Conservation (phyloP, 495 filamentous ascomycete genomes). For the Friedmanniomyces endolithicus region DNA sequence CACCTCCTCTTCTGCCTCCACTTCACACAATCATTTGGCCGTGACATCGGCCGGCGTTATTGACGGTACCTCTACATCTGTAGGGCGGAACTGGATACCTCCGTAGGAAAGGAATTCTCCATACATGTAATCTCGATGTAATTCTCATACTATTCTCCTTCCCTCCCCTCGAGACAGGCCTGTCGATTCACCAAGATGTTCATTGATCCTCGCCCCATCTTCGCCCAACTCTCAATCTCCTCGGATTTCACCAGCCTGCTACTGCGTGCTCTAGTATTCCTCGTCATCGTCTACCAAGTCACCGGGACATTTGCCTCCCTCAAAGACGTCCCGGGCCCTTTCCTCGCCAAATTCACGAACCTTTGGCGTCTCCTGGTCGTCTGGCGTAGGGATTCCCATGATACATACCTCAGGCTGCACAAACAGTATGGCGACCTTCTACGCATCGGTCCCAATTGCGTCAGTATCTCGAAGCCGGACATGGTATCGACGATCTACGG, state of each 20-base stretch:
- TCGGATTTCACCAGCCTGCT: conserved; percentile 1
- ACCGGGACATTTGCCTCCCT: conserved; percentile 2
- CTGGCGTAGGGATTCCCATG: conserved; percentile 7
- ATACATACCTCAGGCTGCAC: conserved; percentile 24
- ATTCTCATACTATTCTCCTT: background rate
- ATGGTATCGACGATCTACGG: conserved; percentile 16
- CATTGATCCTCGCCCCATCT: background rate
- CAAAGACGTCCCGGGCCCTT: conserved; percentile 17
- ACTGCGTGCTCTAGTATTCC: conserved; percentile 4
- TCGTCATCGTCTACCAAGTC: conserved; percentile 9
- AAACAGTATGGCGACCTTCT: conserved; percentile 31
- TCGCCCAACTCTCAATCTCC: conserved; percentile 4
- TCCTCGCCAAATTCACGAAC: conserved; percentile 18
- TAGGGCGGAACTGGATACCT: too few relatives aligned
- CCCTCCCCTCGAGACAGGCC: background rate
- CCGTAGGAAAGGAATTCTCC: too few relatives aligned
- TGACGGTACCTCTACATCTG: too few relatives aligned
- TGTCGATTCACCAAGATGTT: background rate
- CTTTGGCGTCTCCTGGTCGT: conserved; percentile 15
- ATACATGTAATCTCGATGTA: too few relatives aligned
- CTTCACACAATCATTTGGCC: too few relatives aligned
- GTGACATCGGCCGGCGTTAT: too few relatives aligned
- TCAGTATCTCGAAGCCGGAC: conserved; percentile 28
- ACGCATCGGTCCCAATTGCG: conserved; percentile 34
- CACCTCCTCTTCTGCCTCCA: too few relatives aligned